A percentile compares a stretch with the other conserved stretches of the same genome.
Conservation (phyloP, 148 eudicot genomes). For the Vaccinium vitisidaea region DNA sequence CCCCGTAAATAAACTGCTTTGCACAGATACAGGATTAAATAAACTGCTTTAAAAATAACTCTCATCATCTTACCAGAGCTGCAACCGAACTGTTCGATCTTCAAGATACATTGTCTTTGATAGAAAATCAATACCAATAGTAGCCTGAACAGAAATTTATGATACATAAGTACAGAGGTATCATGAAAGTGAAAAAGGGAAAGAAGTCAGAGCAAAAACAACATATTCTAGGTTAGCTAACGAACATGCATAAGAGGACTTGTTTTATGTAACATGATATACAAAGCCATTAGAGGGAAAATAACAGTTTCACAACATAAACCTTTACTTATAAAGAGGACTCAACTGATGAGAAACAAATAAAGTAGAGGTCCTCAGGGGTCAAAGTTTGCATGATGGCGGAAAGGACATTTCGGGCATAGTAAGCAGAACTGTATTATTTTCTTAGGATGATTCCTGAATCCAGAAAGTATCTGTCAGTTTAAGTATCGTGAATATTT, state of each 20-base stretch:
- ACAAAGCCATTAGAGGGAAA: neutral
- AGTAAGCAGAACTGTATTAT: neutral
- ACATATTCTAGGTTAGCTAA: neutral
- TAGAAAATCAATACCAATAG: slow-evolving; percentile 46
- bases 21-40: neutral
- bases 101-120: slow-evolving; percentile 48
- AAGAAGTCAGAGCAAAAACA: neutral
- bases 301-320: neutral
- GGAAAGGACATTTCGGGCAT: neutral
- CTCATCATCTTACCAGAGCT: slow-evolving; percentile 36
- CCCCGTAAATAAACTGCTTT: neutral
- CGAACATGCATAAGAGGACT: neutral
- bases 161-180: neutral
- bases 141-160: slow-evolving; percentile 30
- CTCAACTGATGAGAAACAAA: neutral
- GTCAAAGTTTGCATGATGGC: neutral
- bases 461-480: neutral
- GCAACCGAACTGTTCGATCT: slow-evolving; percentile 45
- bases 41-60: neutral
- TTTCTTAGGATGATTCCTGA: neutral
- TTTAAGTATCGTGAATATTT: neutral
- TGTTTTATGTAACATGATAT: neutral
- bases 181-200: neutral
- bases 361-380: neutral
- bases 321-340: no score